Conservation (phyloP, 2,329 filamentous ascomycete species). For the Exophiala xenobiotica region DNA sequence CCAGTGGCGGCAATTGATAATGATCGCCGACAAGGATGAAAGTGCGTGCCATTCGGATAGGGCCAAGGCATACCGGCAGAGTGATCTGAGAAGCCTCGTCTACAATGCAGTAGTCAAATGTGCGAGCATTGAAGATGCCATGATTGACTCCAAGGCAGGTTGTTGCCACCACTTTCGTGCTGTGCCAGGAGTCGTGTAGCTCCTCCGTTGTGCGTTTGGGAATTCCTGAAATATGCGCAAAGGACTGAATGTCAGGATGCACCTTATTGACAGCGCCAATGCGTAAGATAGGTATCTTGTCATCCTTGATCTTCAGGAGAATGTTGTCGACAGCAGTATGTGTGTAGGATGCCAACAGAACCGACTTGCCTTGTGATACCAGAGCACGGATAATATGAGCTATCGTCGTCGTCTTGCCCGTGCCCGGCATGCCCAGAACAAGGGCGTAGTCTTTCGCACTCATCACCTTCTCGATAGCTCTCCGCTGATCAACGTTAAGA, state of each 20-base stretch:
- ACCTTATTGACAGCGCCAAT: constrained; percentile 82
- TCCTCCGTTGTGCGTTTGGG: constrained; percentile 77
- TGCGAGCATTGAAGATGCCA: constrained; percentile 78
- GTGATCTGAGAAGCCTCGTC: constrained; percentile 98
- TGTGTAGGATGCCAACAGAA: constrained; percentile 91
- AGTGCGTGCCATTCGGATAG: constrained; percentile 85
- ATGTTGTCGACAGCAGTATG: constrained; percentile 99
- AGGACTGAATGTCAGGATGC: constrained; percentile 81
- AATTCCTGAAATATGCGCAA: constrained; percentile 74
- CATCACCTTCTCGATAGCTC: constrained; percentile 92
- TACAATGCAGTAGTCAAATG: constrained; percentile 97
- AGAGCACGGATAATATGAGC: constrained; percentile 93
- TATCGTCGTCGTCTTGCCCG: constrained; percentile 97
- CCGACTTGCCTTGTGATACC: constrained; percentile 84
- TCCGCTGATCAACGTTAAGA: constrained; percentile 83
- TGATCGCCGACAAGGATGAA: constrained; percentile 97
- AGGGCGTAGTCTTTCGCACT: constrained; percentile 91
- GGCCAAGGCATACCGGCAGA: constrained; percentile 87
- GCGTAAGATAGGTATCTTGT: constrained; percentile 76
- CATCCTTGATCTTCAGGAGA: constrained; percentile 80
- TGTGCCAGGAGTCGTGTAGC: constrained; percentile 78
- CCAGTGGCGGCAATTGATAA: constrained; percentile 89
- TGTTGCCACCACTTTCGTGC: constrained; percentile 85
- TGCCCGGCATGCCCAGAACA: constrained; percentile 97
- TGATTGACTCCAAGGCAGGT: constrained; percentile 93